A percentile compares a stretch with the other conserved stretches of the same genome.
Evolutionary conservation across 306 rosid species (phyloP).

Genomic region (Canavalia ensiformis): DNA sequence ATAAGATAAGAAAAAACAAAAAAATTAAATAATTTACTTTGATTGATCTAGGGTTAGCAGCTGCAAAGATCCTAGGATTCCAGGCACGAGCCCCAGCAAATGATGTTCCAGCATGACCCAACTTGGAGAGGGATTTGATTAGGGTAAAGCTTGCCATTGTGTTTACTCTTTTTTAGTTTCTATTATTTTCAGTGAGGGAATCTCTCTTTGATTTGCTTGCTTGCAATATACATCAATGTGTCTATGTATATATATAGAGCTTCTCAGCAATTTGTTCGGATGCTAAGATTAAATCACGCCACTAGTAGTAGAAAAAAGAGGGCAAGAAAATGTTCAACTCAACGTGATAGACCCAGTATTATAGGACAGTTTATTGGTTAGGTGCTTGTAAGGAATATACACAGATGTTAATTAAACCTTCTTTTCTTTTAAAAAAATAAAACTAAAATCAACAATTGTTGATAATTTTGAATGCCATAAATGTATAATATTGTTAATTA

Average conservation of each 20-base stretch:
- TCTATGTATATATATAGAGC: background rate
- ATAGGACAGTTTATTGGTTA: constrained; percentile 38
- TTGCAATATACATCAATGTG: constrained; percentile 4
- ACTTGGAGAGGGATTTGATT: constrained; percentile 57
- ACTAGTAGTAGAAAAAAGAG: constrained; percentile 30
- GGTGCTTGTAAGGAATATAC: constrained; percentile 3
- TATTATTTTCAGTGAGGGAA: background rate
- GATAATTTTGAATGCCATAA: no score
- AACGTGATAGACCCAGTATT: constrained; percentile 54
- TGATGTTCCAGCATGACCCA: constrained; percentile 57
- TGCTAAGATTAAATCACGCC: constrained; percentile 44
- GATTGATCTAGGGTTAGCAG: constrained; percentile 58
- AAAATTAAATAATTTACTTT: constrained; percentile 51
- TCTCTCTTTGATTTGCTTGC: background rate
- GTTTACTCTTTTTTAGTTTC: background rate
- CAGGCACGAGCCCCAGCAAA: constrained; percentile 55
- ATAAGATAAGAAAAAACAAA: background rate
- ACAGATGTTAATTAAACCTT: background rate
- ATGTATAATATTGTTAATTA: no score
- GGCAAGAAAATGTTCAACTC: background rate
- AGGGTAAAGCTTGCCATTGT: constrained; percentile 64
- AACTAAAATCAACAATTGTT: background rate
- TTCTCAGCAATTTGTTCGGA: constrained; percentile 13
- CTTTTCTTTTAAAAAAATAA: background rate
- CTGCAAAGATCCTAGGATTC: constrained; percentile 56